Evolutionary conservation across 2,329 filamentous ascomycete genomes (phyloP).

Genomic region (Teratosphaeriaceae sp.): DNA sequence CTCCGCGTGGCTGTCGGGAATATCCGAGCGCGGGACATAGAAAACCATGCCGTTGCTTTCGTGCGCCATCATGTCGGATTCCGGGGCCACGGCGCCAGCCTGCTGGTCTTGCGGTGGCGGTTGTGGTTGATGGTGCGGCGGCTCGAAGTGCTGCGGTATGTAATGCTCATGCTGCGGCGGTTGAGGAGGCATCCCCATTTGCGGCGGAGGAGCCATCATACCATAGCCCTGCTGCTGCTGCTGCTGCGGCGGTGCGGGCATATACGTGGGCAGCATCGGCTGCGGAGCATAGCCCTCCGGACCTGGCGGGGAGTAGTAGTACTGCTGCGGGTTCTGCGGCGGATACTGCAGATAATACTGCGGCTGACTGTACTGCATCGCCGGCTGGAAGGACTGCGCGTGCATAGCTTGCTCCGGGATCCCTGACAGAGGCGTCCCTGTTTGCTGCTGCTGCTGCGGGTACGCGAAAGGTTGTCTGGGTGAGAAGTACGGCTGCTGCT

Average conservation of each 20-base stretch:
- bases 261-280: constrained; percentile 23
- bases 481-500: constrained; percentile 40
- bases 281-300: constrained; percentile 14
- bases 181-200: no score
- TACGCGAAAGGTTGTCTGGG: constrained; percentile 50
- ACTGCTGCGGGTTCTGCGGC: constrained; percentile 39
- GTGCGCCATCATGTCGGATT: constrained; percentile 57
- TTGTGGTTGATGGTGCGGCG: background rate
- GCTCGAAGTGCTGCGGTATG: background rate
- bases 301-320: constrained; percentile 61
- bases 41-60: constrained; percentile 96
- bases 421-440: constrained; percentile 77
- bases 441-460: constrained; percentile 59
- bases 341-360: constrained; percentile 50
- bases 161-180: no score
- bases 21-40: constrained; percentile 50
- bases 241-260: constrained; percentile 16
- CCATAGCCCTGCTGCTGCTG: constrained; percentile 20
- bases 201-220: constrained; percentile 25
- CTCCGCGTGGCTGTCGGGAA: constrained; percentile 6
- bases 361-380: constrained; percentile 47
- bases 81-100: constrained; percentile 11
- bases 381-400: constrained; percentile 78
- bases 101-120: background rate
- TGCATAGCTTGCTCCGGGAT: constrained; percentile 91